These are phyloP conservation scores for Effrenium voratum DNA, from an alignment of 73 alveolate species.

Conservation along the genomic window DNA sequence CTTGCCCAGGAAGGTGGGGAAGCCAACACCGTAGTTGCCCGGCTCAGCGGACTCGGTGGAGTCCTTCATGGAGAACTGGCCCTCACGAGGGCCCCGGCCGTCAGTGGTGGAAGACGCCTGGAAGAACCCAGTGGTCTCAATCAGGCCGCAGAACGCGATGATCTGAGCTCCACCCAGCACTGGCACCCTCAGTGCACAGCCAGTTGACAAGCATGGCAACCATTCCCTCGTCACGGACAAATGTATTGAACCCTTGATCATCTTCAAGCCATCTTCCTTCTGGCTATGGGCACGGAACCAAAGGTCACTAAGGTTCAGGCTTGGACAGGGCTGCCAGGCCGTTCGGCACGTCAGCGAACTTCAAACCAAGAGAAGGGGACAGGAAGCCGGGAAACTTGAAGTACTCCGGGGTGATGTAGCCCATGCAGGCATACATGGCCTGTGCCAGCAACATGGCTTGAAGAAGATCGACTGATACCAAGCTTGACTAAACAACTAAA, in stretches of 20 bases:
- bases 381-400: not conserved
- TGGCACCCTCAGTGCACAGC: too few relatives aligned
- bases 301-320: too few relatives aligned
- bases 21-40: not conserved
- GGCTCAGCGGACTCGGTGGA: not conserved
- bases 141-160: not conserved
- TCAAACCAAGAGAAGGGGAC: not conserved
- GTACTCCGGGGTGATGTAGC: not conserved
- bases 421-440: constrained; percentile 12
- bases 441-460: not conserved
- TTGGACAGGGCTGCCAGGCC: not conserved
- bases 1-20: constrained; percentile 18
- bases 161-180: not conserved
- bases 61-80: not conserved
- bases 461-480: not conserved
- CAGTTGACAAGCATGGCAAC: too few relatives aligned
- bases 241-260: too few relatives aligned
- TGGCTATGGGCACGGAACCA: too few relatives aligned
- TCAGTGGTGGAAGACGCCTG: too few relatives aligned
- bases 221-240: too few relatives aligned
- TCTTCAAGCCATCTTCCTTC: too few relatives aligned
- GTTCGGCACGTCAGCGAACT: not conserved
- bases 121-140: not conserved
- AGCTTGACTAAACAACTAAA: not conserved
- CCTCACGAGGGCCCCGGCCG: too few relatives aligned